These are phyloP conservation scores for Salmacisia buchloeana DNA, from an alignment of 1,284 basidiomycete species.

Conservation along the genomic window DNA sequence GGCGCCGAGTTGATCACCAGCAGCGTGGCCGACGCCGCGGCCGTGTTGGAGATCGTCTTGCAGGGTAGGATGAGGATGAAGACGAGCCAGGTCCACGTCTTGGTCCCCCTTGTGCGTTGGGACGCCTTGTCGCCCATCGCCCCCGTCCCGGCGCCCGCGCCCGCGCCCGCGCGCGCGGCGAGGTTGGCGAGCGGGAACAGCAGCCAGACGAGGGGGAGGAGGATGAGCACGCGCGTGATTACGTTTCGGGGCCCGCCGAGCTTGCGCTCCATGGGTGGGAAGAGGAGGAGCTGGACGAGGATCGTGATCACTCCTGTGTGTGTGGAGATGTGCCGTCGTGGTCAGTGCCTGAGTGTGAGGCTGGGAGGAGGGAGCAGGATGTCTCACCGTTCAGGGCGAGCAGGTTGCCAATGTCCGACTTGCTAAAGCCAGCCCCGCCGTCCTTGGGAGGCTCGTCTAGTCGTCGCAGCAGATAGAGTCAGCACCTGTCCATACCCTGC, in stretches of 20 bases:
- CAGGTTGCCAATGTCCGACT: constrained; percentile 28
- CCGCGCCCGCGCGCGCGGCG: constrained; percentile 22
- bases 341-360: background rate
- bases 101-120: too few species aligned
- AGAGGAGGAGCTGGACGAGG: constrained; percentile 46
- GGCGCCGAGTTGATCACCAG: constrained; percentile 29
- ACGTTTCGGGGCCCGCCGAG: constrained; percentile 45
- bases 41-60: constrained; percentile 19
- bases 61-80: background rate
- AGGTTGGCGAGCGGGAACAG: constrained; percentile 44
- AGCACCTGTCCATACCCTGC: background rate
- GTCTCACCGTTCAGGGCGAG: constrained; percentile 28
- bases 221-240: constrained; percentile 42
- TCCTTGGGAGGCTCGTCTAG: background rate
- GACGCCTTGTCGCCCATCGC: constrained; percentile 1
- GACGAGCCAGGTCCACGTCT: background rate
- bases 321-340: background rate
- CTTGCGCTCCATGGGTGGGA: constrained; percentile 47
- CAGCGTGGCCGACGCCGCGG: constrained; percentile 24
- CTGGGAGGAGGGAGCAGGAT: background rate
- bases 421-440: constrained; percentile 3
- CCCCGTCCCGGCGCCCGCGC: background rate
- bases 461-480: background rate
- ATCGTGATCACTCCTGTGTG: constrained; percentile 31
- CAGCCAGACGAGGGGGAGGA: constrained; percentile 45